Evolutionary conservation across 495 filamentous ascomycete species (phyloP), one percentile per base, ranked within the genome.

Genomic region (Lasiosphaeria miniovina): DNA sequence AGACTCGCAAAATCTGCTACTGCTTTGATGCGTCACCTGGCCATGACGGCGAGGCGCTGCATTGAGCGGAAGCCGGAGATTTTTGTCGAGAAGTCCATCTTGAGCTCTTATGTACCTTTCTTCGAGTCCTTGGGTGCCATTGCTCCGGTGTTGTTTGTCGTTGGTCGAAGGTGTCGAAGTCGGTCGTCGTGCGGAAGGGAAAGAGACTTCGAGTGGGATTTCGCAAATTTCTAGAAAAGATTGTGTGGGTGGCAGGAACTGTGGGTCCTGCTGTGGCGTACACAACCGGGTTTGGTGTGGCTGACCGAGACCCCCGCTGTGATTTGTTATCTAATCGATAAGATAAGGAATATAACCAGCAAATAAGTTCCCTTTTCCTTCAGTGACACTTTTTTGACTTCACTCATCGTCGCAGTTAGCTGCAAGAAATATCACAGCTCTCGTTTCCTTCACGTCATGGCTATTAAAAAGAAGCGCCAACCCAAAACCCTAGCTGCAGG

Each of bases 51-150:
- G 59, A 66, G 57, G 65, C 49, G 57, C 61, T 58, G 69, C 69
- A 72, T 70, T 62, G 69, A 70, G 69, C 68, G 69, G 67, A 35
- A 58, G 69, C 65, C 66, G 73, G 70, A 69, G 61, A 48, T 54
- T 64, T 60, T 60, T 65, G 52, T 66, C 65, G 51, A 63, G 48
- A 60, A 59, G 31, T 65, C 60, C 56, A 69, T 60, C 40, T 35
- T 46, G 61, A 40, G 50, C 40, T 52, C 48, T 71, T 64, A 74
- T 72, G 72, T 84, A 91, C 88, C 85, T 84, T 88, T 87, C 83
- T 88, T 88, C 54, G 73, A 75, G 75, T 88, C 69, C 67, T 72
- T 87, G 71, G 88, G 88, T 73, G 85, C 86, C 89, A 92, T 92
- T 76, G 77, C 80, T 81, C 75, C 72, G 77, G 75, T 77, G 75